Evolutionary conservation across 148 eudicot genomes (phyloP).

Genomic region (Rhododendron vialii): DNA sequence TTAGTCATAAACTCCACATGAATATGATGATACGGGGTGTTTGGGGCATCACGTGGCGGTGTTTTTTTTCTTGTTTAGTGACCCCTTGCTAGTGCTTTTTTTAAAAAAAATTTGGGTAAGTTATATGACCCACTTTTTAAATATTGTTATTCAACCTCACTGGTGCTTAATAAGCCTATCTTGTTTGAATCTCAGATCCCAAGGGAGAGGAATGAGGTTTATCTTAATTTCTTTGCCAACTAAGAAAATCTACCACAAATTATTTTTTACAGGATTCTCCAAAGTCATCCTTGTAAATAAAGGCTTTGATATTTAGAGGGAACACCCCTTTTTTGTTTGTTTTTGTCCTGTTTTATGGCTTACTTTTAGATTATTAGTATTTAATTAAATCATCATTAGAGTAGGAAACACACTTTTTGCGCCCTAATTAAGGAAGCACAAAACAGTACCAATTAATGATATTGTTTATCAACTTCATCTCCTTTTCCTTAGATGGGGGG

Average conservation of each 20-base stretch:
- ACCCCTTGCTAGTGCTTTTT: background rate
- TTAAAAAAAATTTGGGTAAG: background rate
- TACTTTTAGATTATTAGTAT: background rate
- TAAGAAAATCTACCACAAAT: background rate
- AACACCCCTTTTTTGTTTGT: background rate
- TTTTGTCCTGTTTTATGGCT: background rate
- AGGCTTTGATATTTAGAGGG: background rate
- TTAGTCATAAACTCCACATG: background rate
- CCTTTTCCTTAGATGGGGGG: background rate
- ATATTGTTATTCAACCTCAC: background rate
- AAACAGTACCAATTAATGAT: background rate
- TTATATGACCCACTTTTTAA: background rate
- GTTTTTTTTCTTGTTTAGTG: background rate
- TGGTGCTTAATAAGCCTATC: background rate
- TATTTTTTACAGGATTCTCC: background rate
- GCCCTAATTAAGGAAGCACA: background rate
- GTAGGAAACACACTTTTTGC: background rate
- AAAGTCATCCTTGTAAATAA: background rate
- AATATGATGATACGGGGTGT: background rate
- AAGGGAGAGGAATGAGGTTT: background rate
- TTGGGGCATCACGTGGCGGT: background rate
- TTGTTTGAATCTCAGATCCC: conserved; percentile 18
- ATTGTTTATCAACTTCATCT: background rate
- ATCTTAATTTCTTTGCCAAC: conserved; percentile 9
- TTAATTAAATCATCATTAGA: background rate